Evolutionary conservation across 2,329 filamentous ascomycete species (phyloP), one percentile per base, ranked within the genome.

Genomic region (Colletotrichum sp.): DNA sequence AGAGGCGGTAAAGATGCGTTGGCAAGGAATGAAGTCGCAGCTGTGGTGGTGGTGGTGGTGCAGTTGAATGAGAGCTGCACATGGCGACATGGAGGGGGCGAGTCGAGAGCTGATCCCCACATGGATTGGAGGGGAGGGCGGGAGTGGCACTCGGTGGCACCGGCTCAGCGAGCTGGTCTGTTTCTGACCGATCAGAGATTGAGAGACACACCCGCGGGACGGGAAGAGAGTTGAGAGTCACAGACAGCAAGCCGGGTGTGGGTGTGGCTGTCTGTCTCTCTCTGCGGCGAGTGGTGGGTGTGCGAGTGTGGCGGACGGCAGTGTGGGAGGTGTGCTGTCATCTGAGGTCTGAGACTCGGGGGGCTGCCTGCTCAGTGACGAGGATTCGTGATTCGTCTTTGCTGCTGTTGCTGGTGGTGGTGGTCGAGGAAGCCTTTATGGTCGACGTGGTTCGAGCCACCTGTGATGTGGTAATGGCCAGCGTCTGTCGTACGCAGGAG

Each of bases 1-100:
- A 72, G 72, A 72, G 72, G 72, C 72, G 63, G 72, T 72, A 67
- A 67, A 66, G 72, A 75, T 75, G 72, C n/a, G 72, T 15, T 75
- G 69, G 68, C 68, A 55, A 27, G 29, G 52, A 69, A 32, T 67
- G n/a, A 64, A 64, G 66, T 44, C 19, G 39, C 39, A n/a, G 39
- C 39, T 44, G 39, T 44, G 9, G 39, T 44, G 39, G 39, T 44
- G 39, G 36, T 39, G 39, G 39, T 44, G 39, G 39, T 44, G 36
- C 36, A 49, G 19, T 49, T 49, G 39, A 49, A 49, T 49, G 39
- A 2, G 39, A 49, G 39, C 39, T 49, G 39, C 39, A n/a, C 44
- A 67, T 55, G 36, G 68, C 39, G 67, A 30, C 44, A 44, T 59
- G 61, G 69, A 63, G 67, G 39, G 64, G 65, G 39, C 66, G 44